Base-by-base conservation (phyloP, 805 yeast genomes). In the Kuraishia hungarica region DNA sequence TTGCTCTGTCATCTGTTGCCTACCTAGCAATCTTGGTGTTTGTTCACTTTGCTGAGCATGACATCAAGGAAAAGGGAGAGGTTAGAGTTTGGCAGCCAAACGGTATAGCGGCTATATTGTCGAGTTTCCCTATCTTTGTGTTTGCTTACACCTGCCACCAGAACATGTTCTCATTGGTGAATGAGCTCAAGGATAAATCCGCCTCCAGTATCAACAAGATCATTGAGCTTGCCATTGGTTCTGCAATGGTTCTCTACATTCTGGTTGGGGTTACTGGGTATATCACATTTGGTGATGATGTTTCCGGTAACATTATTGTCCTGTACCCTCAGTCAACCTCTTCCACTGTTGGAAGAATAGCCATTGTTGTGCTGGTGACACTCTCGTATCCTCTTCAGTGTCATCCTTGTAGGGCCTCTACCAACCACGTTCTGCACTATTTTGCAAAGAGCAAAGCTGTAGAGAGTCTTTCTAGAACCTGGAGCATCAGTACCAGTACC, bases 111-210 rank as follows among this genome's bases (percentile, higher is more conserved):
- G 67, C 79, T 2, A 72, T 83, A n/a, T 75, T 92, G 20, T 77
- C 87, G 23, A 83, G 94, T 11, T 82, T 92, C 66, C 96, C 97
- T n/a, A 87, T 92, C 59, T 84, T 91, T 61, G 93, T 93, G 15
- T 92, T 93, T 74, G 97, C 97, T 0, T 93, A 84, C 70, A 93
- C 98, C 0, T 94, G 97, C 63, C 97, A 93, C 65, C 97, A 93
- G 68, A 93, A 93, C 71, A 89, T 89, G 90, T 90, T 89, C 63
- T 83, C 96, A 1, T 81, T 92, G 55, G 80, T 91, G 54, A 93
- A 92, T 63, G 98, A 93, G 71, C 78, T 92, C 28, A 70, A 68
- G 29, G 82, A 82, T 60, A 78, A 77, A 58, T 72, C 86, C 0
- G 70, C 79, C n/a, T 57, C 64, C 6, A 73, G 71, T 39, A 72